Conservation (phyloP, 176 grass and related monocot species). For the Alloteropsis semialata region DNA sequence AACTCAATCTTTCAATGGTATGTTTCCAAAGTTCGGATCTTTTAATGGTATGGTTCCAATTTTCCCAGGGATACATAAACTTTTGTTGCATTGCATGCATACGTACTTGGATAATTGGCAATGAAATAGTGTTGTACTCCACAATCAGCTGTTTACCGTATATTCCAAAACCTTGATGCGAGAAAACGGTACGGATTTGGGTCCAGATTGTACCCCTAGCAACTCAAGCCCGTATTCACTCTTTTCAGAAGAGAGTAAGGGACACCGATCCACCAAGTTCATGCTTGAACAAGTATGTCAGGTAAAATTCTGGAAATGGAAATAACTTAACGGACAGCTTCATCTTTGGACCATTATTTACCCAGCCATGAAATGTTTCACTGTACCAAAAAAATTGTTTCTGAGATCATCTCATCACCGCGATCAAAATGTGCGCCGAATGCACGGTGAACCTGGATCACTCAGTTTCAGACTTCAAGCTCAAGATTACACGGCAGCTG, state of each 20-base stretch:
- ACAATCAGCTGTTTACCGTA: neutral
- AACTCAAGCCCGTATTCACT: neutral
- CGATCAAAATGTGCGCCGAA: conserved; percentile 21
- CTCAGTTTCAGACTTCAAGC: conserved; percentile 5
- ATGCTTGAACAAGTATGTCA: neutral
- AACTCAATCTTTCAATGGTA: no score
- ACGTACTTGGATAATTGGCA: no score
- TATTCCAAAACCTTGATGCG: neutral
- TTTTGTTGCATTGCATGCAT: no score
- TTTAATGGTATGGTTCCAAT: no score
- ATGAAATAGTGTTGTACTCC: no score
- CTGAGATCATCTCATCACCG: neutral
- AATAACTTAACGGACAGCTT: neutral
- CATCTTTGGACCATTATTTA: neutral
- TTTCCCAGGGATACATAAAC: no score
- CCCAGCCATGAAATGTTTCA: neutral
- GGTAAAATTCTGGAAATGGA: neutral
- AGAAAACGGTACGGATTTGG: neutral
- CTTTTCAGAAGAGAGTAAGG: neutral
- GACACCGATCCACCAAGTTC: neutral
- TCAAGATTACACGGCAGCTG: conserved; percentile 33
- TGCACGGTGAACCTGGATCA: neutral
- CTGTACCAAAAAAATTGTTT: neutral
- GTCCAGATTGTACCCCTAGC: no score
- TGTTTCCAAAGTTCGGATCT: no score